Base-by-base conservation (phyloP, 306 rosid genomes). In the Pueraria montana region DNA sequence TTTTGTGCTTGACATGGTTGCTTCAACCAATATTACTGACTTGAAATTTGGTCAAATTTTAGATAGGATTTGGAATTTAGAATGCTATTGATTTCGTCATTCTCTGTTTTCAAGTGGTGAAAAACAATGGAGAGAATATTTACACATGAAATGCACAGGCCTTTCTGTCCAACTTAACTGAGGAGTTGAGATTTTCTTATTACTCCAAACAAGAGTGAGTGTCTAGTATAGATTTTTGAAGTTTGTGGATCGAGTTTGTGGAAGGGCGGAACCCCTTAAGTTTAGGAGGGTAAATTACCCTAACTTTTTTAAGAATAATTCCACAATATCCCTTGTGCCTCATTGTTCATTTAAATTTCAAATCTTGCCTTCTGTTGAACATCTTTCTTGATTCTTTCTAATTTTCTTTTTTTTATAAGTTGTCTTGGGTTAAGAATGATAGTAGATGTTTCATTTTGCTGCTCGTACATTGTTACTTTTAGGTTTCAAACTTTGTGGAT, bases 401-500 rank as follows among this genome's bases (percentile, higher is more conserved):
- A n/a, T 67, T 40, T 58, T 59, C 21, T 36, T 40, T 13, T 70
- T 3, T 75, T 14, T 34, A 3, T 26, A 34, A 78, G 16, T 13
- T 48, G 36, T 53, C 76, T 79, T 73, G 2, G 24, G 42, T 26
- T 43, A 80, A 36, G 75, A 30, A 27, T 48, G 34, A 34, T 18
- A 27, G 36, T 66, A 48, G n/a, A 74, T 75, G 34, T 8, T 53
- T 6, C 43, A 38, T 38, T 38, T 48, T 80, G 81, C 69, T 45
- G 55, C 74, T 18, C 2, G 36, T 61, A 21, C 38, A 30, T 62
- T 21, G 7, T 34, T 72, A 40, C 80, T 85, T 89, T 49, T 89
- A 93, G 99, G 87, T 88, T 96, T 84, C 90, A 84, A 74, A 83
- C 89, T 75, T 73, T 89, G 72, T 92, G 98, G 99, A 84, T 84